Evolutionary conservation across 2,329 filamentous ascomycete genomes (phyloP).

Genomic region (Fusarium sp.): DNA sequence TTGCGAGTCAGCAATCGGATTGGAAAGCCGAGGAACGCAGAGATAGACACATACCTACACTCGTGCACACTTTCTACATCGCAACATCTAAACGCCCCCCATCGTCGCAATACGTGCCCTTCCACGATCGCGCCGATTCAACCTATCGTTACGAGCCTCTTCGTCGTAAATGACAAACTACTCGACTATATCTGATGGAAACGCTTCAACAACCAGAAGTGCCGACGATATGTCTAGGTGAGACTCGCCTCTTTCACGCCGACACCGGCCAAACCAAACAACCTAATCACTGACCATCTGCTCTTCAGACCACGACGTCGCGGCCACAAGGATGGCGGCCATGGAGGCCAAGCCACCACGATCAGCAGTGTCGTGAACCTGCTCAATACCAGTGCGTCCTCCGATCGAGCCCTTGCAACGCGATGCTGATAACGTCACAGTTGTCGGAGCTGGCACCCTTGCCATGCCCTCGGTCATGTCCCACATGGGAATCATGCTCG

Average conservation of each 20-base stretch:
- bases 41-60: conserved; percentile 33
- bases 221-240: conserved; percentile 64
- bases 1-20: conserved; percentile 38
- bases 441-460: conserved; percentile 92
- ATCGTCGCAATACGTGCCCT: not conserved
- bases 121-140: conserved; percentile 21
- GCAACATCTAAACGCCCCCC: not conserved
- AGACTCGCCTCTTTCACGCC: conserved; percentile 18
- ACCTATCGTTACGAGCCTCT: not conserved
- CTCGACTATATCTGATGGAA: conserved; percentile 63
- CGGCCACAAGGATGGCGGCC: conserved; percentile 77
- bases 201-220: conserved; percentile 53
- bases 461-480: conserved; percentile 96
- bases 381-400: conserved; percentile 86
- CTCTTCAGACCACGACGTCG: conserved; percentile 65
- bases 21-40: conserved; percentile 30
- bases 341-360: conserved; percentile 83
- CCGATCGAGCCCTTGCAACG: conserved; percentile 8
- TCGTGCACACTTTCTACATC: conserved; percentile 12
- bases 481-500: conserved; percentile 92
- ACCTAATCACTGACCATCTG: conserved; percentile 22
- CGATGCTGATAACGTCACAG: conserved; percentile 57
- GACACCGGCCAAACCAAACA: conserved; percentile 8
- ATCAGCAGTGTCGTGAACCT: conserved; percentile 94
- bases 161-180: conserved; percentile 64